phyloP scores from a whole-genome alignment of 352 stramenopile species.

The Blastocystis hominis region DNA sequence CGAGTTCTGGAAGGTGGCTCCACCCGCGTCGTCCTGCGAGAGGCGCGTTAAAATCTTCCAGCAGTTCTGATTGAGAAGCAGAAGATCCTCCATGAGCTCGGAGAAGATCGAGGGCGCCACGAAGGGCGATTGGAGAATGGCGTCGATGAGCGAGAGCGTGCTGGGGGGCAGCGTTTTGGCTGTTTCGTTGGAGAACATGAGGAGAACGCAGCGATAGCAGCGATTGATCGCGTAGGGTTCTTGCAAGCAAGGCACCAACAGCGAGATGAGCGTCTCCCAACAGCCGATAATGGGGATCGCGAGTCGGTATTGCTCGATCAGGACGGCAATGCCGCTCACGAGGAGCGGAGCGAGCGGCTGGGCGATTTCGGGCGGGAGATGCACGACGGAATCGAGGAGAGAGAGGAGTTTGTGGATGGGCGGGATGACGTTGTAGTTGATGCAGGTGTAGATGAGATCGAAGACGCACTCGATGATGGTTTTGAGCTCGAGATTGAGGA shows the following conservation, averaged over 20 bases:
- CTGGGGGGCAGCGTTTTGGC: slow-evolving; percentile 1
- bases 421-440: neutral
- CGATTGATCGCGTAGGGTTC: neutral
- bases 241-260: neutral
- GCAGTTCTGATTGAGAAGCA: slow-evolving; percentile 22
- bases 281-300: neutral
- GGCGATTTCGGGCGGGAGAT: neutral
- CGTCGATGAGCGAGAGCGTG: neutral
- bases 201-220: slow-evolving; percentile 7
- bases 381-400: neutral
- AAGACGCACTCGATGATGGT: slow-evolving; percentile 8
- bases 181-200: neutral
- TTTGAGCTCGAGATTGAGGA: slow-evolving; percentile 29
- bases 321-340: neutral
- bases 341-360: neutral
- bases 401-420: slow-evolving; percentile 34
- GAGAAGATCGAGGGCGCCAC: neutral
- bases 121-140: neutral
- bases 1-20: neutral
- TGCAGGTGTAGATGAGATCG: slow-evolving; percentile 30
- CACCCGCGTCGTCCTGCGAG: neutral
- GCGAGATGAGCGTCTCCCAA: neutral
- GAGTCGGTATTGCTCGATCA: neutral
- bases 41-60: slow-evolving; percentile 1
- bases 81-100: neutral